Evolutionary conservation across 805 yeast genomes (phyloP).

Genomic region (Candida odintsovae): DNA sequence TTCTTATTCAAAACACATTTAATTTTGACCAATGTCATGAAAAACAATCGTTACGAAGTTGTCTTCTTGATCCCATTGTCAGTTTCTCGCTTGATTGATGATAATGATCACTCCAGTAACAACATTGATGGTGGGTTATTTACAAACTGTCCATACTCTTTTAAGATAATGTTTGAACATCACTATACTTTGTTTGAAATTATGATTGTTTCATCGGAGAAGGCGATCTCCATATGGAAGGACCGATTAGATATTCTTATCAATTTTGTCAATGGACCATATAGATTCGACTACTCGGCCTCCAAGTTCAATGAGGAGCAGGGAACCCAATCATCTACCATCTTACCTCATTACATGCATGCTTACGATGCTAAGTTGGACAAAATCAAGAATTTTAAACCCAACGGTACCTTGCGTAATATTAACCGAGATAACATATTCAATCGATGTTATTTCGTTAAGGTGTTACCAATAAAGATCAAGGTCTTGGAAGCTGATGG

Average conservation of each 20-base stretch:
- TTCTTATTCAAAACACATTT: conserved; percentile 48
- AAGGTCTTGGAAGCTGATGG: conserved; percentile 6
- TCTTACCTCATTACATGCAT: conserved; percentile 15
- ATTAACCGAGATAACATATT: conserved; percentile 3
- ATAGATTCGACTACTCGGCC: conserved; percentile 25
- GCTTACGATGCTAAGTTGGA: conserved; percentile 20
- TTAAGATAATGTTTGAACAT: conserved; percentile 45
- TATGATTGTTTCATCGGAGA: conserved; percentile 28
- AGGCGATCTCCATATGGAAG: conserved; percentile 39
- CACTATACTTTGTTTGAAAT: conserved; percentile 39
- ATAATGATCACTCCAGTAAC: conserved; percentile 16
- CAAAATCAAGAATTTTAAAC: conserved; percentile 1
- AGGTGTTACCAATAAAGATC: conserved; percentile 20
- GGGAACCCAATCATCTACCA: conserved; percentile 17
- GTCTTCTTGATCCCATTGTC: conserved; percentile 45
- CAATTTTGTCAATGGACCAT: conserved; percentile 28
- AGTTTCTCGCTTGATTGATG: conserved; percentile 23
- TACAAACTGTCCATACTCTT: conserved; percentile 26
- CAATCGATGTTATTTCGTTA: conserved; percentile 21
- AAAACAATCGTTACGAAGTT: conserved; percentile 26
- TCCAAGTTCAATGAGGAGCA: conserved; percentile 19
- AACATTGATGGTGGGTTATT: conserved; percentile 23
- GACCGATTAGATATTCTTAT: conserved; percentile 27
- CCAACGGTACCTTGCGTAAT: not conserved
- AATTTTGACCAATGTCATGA: conserved; percentile 29